A percentile compares a stretch with the other conserved stretches of the same genome.
These are phyloP conservation scores for Lunasporangiospora selenospora DNA, from an alignment of 192 early-diverging fungal species.

Conservation along the genomic window DNA sequence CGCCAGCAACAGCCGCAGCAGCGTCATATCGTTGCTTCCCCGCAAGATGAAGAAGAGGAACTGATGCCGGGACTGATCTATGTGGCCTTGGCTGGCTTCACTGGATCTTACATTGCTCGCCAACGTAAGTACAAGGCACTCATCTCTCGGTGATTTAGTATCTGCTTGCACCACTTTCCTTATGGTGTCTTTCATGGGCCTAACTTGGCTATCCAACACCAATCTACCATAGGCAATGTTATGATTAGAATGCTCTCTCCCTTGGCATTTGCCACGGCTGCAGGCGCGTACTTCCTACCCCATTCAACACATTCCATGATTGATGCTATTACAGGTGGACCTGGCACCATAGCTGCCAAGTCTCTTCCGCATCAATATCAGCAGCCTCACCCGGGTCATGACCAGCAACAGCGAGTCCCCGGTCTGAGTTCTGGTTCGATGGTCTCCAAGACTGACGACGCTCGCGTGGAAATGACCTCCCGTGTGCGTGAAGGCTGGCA, in stretches of 20 bases:
- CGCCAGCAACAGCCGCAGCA: not conserved
- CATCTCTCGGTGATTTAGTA: no score
- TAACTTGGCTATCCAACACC: no score
- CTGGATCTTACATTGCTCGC: conserved; percentile 35
- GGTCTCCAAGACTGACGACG: no score
- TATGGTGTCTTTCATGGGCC: no score
- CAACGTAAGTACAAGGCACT: conserved; percentile 41
- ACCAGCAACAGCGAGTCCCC: conserved; percentile 8
- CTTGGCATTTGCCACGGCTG: conserved; percentile 33
- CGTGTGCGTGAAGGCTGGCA: conserved; percentile 31
- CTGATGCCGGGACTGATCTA: conserved; percentile 37
- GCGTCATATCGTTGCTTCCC: not conserved
- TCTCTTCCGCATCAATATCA: not conserved
- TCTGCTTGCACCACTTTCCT: no score
- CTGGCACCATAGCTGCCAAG: not conserved
- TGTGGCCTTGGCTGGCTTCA: conserved; percentile 30
- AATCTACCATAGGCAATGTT: conserved; percentile 34
- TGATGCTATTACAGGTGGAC: conserved; percentile 21
- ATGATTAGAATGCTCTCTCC: conserved; percentile 39
- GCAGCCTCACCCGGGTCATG: not conserved
- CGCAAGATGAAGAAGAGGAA: conserved; percentile 20
- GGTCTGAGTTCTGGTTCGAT: no score
- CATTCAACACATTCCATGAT: conserved; percentile 25
- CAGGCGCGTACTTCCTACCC: conserved; percentile 36
- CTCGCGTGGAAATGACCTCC: no score